These are phyloP conservation scores for Podospora conica DNA, from an alignment of 495 filamentous ascomycete genomes.

Conservation along the genomic window DNA sequence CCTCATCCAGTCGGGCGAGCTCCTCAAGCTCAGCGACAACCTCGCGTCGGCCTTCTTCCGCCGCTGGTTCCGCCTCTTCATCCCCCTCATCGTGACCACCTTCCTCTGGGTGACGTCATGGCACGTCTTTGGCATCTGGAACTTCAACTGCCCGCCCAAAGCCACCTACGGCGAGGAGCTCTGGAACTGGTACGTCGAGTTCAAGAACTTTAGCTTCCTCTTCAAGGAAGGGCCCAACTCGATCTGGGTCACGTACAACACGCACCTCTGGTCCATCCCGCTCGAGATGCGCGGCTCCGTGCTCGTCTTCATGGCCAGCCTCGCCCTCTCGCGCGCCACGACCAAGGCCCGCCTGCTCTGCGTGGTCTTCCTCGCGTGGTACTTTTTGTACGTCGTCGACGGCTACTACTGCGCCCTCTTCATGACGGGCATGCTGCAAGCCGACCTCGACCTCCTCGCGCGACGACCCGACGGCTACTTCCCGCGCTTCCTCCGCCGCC, in stretches of 20 bases:
- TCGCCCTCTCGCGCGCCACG: conserved; percentile 37
- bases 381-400: conserved; percentile 45
- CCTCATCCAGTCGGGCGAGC: conserved; percentile 35
- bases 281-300: conserved; percentile 39
- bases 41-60: conserved; percentile 32
- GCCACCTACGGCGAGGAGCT: conserved; percentile 39
- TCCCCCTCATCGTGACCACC: conserved; percentile 38
- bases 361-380: conserved; percentile 26
- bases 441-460: conserved; percentile 44
- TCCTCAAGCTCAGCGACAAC: conserved; percentile 26
- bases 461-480: conserved; percentile 30
- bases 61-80: conserved; percentile 31
- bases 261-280: conserved; percentile 40
- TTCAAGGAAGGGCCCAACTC: conserved; percentile 33
- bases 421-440: conserved; percentile 44
- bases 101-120: conserved; percentile 45
- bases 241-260: conserved; percentile 32
- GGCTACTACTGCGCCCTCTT: conserved; percentile 43
- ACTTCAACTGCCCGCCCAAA: conserved; percentile 29
- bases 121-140: conserved; percentile 44
- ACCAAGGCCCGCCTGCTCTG: conserved; percentile 31
- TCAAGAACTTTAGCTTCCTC: conserved; percentile 55
- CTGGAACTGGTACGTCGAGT: conserved; percentile 49
- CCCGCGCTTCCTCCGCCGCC: conserved; percentile 31
- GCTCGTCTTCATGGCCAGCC: conserved; percentile 40